Percentiles rank a stretch among this genome's conserved stretches.
phyloP scores from a whole-genome alignment of 1,139 yeast species.

The Geotrichum klebahnii region DNA sequence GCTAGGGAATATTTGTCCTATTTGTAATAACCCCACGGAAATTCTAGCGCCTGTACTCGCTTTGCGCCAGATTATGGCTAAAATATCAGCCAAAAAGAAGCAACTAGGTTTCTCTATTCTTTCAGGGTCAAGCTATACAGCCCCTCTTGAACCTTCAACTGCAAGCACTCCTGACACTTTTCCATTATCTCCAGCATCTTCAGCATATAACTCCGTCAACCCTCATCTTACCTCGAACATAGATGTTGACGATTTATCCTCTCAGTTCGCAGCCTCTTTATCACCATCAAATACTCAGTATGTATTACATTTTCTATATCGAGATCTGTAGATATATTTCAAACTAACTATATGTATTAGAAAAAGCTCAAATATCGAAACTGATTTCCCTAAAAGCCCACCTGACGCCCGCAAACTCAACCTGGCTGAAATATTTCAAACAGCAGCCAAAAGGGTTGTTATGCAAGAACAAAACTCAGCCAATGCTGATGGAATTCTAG shows the following conservation, averaged over 20 bases:
- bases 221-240: slow-evolving; percentile 6
- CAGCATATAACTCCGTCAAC: no score
- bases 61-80: slow-evolving; percentile 9
- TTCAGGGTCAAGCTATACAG: slow-evolving; percentile 1
- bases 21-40: slow-evolving; percentile 16
- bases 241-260: slow-evolving; percentile 9
- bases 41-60: slow-evolving; percentile 16
- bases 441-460: slow-evolving; percentile 21
- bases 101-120: slow-evolving; percentile 17
- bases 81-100: slow-evolving; percentile 13
- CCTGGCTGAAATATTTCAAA: slow-evolving; percentile 24
- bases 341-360: no score
- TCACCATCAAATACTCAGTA: not conserved
- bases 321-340: no score
- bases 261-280: slow-evolving; percentile 4
- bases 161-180: not conserved
- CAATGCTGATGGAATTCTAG: slow-evolving; percentile 6
- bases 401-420: slow-evolving; percentile 21
- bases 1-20: slow-evolving; percentile 8
- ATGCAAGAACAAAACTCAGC: slow-evolving; percentile 7
- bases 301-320: no score
- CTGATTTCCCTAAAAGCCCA: not conserved
- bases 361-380: no score
- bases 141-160: not conserved
- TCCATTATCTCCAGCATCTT: no score